A percentile compares a stretch with the other conserved stretches of the same genome.
Evolutionary conservation across 2,329 filamentous ascomycete genomes (phyloP).

Genomic region (Colletotrichum brevisporum): DNA sequence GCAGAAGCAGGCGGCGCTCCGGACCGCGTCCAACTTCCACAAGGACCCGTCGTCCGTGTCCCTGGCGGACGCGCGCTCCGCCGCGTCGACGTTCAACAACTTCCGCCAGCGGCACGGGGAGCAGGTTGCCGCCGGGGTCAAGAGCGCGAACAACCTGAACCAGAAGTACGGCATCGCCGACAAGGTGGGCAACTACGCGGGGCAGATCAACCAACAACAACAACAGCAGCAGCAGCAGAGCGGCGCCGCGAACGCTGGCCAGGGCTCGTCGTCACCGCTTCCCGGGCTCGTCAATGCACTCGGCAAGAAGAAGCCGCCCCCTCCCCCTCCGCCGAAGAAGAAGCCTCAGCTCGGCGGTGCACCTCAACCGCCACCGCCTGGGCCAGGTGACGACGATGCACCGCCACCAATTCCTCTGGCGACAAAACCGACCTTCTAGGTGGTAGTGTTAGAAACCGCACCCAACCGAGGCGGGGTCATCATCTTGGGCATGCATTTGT

Average conservation of each 20-base stretch:
- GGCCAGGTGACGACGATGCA: slow-evolving; percentile 47
- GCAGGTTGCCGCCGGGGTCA: slow-evolving; percentile 73
- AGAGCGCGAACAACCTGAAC: slow-evolving; percentile 69
- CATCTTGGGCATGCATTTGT: slow-evolving; percentile 24
- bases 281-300: slow-evolving; percentile 42
- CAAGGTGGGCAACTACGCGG: slow-evolving; percentile 50
- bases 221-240: slow-evolving; percentile 31
- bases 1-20: slow-evolving; percentile 75
- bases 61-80: slow-evolving; percentile 68
- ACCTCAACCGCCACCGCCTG: slow-evolving; percentile 24
- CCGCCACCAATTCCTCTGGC: slow-evolving; percentile 68
- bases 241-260: background rate
- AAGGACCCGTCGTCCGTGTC: slow-evolving; percentile 75
- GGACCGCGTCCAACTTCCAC: slow-evolving; percentile 71
- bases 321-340: slow-evolving; percentile 67
- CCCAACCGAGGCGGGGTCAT: slow-evolving; percentile 8
- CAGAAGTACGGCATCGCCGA: slow-evolving; percentile 72
- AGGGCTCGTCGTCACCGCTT: slow-evolving; percentile 28
- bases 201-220: slow-evolving; percentile 38
- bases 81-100: slow-evolving; percentile 75
- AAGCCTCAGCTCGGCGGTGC: slow-evolving; percentile 56
- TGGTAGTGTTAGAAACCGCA: background rate
- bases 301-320: slow-evolving; percentile 68
- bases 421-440: slow-evolving; percentile 63
- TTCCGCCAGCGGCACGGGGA: slow-evolving; percentile 80